A percentile compares a stretch with the other conserved stretches of the same genome.
Conservation (phyloP, 2,329 filamentous ascomycete genomes). For the Ceratocystis alfenasii region DNA sequence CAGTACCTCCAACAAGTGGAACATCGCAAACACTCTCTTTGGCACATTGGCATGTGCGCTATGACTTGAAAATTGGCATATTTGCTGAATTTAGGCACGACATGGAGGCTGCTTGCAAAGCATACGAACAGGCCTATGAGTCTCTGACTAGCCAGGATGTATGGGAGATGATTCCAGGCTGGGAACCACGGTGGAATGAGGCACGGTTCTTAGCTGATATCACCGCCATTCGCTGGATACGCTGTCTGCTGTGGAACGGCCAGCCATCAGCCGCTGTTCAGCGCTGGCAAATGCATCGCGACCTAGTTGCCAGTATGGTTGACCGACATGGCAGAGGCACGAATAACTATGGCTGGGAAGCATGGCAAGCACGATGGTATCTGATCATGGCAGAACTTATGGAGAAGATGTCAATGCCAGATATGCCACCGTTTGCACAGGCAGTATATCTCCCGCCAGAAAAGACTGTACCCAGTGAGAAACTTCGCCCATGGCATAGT, state of each 20-base stretch:
- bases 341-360: slow-evolving; percentile 82
- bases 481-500: slow-evolving; percentile 50
- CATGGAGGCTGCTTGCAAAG: slow-evolving; percentile 73
- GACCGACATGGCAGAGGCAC: slow-evolving; percentile 76
- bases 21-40: slow-evolving; percentile 77
- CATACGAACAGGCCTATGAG: slow-evolving; percentile 80
- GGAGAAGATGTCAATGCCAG: slow-evolving; percentile 41
- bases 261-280: slow-evolving; percentile 69
- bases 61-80: slow-evolving; percentile 85
- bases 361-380: slow-evolving; percentile 74
- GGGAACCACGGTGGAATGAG: slow-evolving; percentile 85
- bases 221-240: slow-evolving; percentile 66
- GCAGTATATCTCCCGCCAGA: slow-evolving; percentile 45
- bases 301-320: slow-evolving; percentile 62
- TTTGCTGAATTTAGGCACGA: slow-evolving; percentile 91
- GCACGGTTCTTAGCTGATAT: slow-evolving; percentile 77
- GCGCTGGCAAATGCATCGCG: slow-evolving; percentile 67
- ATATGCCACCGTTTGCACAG: slow-evolving; percentile 35
- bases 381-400: slow-evolving; percentile 50
- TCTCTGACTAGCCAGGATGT: slow-evolving; percentile 70
- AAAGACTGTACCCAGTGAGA: slow-evolving; percentile 45
- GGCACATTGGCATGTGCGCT: slow-evolving; percentile 83
- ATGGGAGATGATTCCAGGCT: slow-evolving; percentile 77
- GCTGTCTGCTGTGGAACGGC: slow-evolving; percentile 69
- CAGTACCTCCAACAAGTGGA: slow-evolving; percentile 67